These are phyloP conservation scores for Gossypium mustelinum DNA, from an alignment of 345 rosid species.

Conservation along the genomic window DNA sequence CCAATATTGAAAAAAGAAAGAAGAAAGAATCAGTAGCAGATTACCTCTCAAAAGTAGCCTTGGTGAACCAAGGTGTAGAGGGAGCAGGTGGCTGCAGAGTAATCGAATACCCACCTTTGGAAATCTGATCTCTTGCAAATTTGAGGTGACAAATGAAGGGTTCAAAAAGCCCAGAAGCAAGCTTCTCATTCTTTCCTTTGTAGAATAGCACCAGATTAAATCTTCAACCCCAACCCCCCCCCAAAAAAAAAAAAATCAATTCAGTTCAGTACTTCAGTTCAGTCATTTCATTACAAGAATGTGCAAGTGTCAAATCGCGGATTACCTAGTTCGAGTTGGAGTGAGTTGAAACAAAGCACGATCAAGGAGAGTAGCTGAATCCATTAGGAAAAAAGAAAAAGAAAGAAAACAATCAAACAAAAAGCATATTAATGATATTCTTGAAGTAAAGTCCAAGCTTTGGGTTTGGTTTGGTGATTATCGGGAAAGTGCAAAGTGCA, in stretches of 20 bases:
- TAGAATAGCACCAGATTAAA: conserved; percentile 69
- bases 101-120: conserved; percentile 82
- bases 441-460: conserved; percentile 9
- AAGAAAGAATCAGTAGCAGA: not conserved
- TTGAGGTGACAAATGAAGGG: conserved; percentile 76
- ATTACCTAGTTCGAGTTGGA: conserved; percentile 85
- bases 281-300: not conserved
- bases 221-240: conserved; percentile 26
- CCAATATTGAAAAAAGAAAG: not conserved
- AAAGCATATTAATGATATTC: not conserved
- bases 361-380: conserved; percentile 51
- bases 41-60: conserved; percentile 80
- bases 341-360: conserved; percentile 82
- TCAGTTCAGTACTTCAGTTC: not conserved
- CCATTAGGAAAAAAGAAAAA: conserved; percentile 33
- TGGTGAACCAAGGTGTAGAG: conserved; percentile 72
- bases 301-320: not conserved
- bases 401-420: not conserved
- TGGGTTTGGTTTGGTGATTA: not conserved
- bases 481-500: not conserved
- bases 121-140: conserved; percentile 73
- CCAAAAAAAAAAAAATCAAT: not conserved
- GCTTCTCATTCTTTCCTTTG: conserved; percentile 64
- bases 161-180: conserved; percentile 79
- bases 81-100: conserved; percentile 53